phyloP scores from a whole-genome alignment of 768 basidiomycete species.

The Amanita rimosa region DNA sequence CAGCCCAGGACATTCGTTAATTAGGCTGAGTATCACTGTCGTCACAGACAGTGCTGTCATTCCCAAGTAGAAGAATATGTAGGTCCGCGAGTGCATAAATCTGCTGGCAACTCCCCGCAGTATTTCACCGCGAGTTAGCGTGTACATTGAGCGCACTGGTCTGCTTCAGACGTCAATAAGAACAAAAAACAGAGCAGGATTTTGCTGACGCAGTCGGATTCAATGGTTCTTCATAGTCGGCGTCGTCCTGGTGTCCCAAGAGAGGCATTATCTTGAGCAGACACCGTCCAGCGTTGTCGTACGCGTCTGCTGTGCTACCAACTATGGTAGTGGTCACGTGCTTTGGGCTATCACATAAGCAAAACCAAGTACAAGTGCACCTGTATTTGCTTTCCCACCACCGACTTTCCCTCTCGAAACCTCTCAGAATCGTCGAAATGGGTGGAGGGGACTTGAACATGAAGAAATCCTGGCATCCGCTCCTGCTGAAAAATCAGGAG shows the following conservation, averaged over 20 bases:
- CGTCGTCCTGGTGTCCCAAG: constrained; percentile 2
- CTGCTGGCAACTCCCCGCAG: constrained; percentile 80
- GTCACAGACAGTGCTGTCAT: constrained; percentile 85
- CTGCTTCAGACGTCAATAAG: constrained; percentile 24
- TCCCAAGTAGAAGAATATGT: constrained; percentile 79
- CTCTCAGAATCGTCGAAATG: constrained; percentile 48
- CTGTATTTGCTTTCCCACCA: constrained; percentile 2
- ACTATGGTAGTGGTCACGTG: neutral
- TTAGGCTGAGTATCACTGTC: constrained; percentile 74
- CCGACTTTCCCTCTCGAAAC: constrained; percentile 8
- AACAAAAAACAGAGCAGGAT: constrained; percentile 4
- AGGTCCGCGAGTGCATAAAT: constrained; percentile 79
- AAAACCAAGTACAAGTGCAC: neutral
- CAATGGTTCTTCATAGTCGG: constrained; percentile 2
- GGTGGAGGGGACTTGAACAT: constrained; percentile 98
- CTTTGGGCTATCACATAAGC: no score
- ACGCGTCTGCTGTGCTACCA: neutral
- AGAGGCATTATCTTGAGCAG: neutral
- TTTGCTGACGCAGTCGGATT: constrained; percentile 1
- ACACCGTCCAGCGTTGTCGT: neutral
- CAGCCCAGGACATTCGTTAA: constrained; percentile 77
- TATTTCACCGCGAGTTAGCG: constrained; percentile 75
- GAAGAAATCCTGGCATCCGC: constrained; percentile 99
- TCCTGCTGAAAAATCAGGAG: constrained; percentile 97
- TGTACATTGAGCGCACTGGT: constrained; percentile 72